Percentiles rank a stretch among this genome's conserved stretches.
phyloP scores from a whole-genome alignment of 1,139 yeast species.

The Wickerhamomyces sp. region DNA sequence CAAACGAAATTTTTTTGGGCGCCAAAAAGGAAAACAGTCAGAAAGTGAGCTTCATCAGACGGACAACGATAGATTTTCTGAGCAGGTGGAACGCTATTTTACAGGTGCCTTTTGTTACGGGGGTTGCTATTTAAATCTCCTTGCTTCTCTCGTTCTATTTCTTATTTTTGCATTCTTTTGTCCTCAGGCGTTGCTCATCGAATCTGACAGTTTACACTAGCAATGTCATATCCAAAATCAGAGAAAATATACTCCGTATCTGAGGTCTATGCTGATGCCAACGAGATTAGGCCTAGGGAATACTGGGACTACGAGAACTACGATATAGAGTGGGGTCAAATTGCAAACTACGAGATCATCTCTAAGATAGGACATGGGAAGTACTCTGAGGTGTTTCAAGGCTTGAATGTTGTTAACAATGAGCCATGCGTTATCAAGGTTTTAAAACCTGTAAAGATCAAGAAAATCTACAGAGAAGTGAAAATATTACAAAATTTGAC shows the following conservation, averaged over 20 bases:
- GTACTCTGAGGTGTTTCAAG: conserved; percentile 93
- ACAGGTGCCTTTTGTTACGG: too few species aligned
- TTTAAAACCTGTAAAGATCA: conserved; percentile 92
- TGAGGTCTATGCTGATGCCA: conserved; percentile 81
- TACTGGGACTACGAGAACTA: conserved; percentile 92
- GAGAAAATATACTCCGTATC: conserved; percentile 39
- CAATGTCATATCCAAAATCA: conserved; percentile 30
- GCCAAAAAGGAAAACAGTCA: not conserved
- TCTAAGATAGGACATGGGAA: conserved; percentile 95
- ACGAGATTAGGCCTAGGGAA: conserved; percentile 69
- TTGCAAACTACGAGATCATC: conserved; percentile 81
- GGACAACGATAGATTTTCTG: too few species aligned
- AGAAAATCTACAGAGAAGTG: conserved; percentile 93
- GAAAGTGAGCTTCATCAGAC: too few species aligned
- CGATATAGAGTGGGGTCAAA: conserved; percentile 53
- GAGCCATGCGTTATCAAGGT: conserved; percentile 81
- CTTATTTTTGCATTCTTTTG: too few species aligned
- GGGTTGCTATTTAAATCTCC: too few species aligned
- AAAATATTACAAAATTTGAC: conserved; percentile 85
- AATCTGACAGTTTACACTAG: not conserved
- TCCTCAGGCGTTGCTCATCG: not conserved
- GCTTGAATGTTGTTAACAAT: conserved; percentile 54
- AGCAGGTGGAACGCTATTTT: not conserved
- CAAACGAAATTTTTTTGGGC: not conserved
- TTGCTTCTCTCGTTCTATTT: not conserved